Base-by-base conservation (phyloP, 257 asterid species). In the Verbascum thapsus region DNA sequence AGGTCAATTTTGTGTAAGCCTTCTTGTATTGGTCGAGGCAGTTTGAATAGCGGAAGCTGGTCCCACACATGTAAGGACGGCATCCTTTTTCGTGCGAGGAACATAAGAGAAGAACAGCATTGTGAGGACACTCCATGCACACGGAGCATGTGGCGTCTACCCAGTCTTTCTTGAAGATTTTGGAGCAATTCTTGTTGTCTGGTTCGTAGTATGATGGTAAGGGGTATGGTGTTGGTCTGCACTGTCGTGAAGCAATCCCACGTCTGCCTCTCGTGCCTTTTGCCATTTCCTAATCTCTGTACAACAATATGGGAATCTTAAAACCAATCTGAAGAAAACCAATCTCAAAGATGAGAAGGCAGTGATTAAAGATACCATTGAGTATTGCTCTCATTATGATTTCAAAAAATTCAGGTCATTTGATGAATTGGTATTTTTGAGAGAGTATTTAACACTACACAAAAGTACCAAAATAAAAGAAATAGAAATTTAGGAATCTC, bases 31-130 rank as follows among this genome's bases (percentile, higher is more conserved):
- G 96, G 71, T 94, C 96, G 7, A 90, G 99, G 81, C 99, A 94
- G 83, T 94, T 94, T 19, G 99, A 90, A 60, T 81, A 76, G 65
- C 95, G 98, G 52, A 70, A 81, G 73, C 95, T 94, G 70, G 99
- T 94, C 30, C 96, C 99, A 68, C 99, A 94, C 99, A 94, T 94
- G 69, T 94, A 94, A 61, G 99, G 96, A 42, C 94, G 98, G 50
- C 99, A 94, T 23, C 99, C 99, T 64, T 94, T 94, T 48, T 90
- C 96, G 49, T 94, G 85, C 0, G 98, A 94, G 68, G 99, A 87
- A 72, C 99, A 94, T 62, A 94, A 68, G 74, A 94, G 98, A 42
- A 94, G 99, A 62, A 94, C 98, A 16, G 99, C 99, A 44, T 90
- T 88, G 75, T 94, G 99, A 63, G 99, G 99, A 68, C 68, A 84